Evolutionary conservation across 805 yeast genomes (phyloP), one percentile per base, ranked within the genome.

Genomic region (Suhomyces kilbournensis): DNA sequence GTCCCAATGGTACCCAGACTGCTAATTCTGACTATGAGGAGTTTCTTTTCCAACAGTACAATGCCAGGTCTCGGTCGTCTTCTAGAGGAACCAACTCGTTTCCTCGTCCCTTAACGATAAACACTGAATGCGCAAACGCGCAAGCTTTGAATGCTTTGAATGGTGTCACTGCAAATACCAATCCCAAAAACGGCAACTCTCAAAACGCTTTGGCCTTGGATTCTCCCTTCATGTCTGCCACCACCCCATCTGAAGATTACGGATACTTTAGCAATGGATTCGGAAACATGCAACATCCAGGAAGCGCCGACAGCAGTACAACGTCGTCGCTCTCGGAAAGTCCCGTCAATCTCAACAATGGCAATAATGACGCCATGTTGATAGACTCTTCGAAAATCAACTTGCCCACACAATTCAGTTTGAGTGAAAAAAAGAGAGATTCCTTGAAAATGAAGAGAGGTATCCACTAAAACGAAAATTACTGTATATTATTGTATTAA

Each of bases 391-490:
- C 60, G 4, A 53, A 47, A 47, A 59, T 67, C 28, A 63, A 63
- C 53, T 59, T 71, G 49, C 72, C 73, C 10, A 53, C 62, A 12
- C 72, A 70, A 53, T 64, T 66, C 47, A 69, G 70, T 40, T 62
- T 74, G 52, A 72, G 75, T 57, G 79, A 75, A 51, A 75, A 74
- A 64, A 75, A 75, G 63, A 63, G 79, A 54, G 79, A 75, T 46
- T 71, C 76, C 23, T 67, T 75, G 56, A 75, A 74, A 55, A 58
- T 75, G 61, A 75, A 75, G 51, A 65, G 79, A 62, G 79, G 79
- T 30, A 75, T 75, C 26, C 76, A 68, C 57, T 75, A 62, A 38
- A 23, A 42, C 45, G 23, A 42, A 42, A 22, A 19, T 7, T 8
- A 38, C 42, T 38, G 42, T 38, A 38, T 38, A 38, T 38, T 38